phyloP scores from a whole-genome alignment of 257 asterid genomes.

The Solanum arcanum region DNA sequence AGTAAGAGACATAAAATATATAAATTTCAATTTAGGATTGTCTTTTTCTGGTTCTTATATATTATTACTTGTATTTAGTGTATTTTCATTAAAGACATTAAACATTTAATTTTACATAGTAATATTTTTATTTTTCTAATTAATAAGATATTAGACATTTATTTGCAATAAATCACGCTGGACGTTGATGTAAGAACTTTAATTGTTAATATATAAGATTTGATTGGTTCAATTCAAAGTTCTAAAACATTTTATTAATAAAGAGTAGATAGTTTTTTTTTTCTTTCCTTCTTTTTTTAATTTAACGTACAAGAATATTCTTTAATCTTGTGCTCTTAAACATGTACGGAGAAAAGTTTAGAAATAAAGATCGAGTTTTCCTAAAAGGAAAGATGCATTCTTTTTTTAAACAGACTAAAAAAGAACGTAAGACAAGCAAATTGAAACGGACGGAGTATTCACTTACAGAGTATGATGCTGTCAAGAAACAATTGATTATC shows the following conservation, averaged over 20 bases:
- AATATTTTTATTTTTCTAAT: too few relatives aligned
- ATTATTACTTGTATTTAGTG: too few relatives aligned
- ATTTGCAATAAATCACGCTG: too few relatives aligned
- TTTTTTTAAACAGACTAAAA: background rate
- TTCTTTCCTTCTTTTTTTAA: background rate
- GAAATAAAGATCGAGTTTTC: background rate
- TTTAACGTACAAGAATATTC: background rate
- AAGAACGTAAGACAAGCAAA: background rate
- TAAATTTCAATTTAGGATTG: too few relatives aligned
- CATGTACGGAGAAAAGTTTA: background rate
- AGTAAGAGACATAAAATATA: background rate
- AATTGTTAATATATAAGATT: too few relatives aligned
- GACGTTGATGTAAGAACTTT: background rate
- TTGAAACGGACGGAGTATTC: background rate
- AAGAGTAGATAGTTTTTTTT: background rate
- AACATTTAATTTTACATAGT: background rate
- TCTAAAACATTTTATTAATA: background rate
- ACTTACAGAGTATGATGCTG: constrained; percentile 95
- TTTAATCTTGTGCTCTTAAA: background rate
- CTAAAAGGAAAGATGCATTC: background rate
- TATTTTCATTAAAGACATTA: too few relatives aligned
- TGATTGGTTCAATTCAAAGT: background rate
- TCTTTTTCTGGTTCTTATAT: background rate
- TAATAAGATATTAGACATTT: too few relatives aligned
- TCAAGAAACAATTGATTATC: constrained; percentile 74